Conservation (phyloP, 129 eudicot species). For the Pulicaria dysenterica region DNA sequence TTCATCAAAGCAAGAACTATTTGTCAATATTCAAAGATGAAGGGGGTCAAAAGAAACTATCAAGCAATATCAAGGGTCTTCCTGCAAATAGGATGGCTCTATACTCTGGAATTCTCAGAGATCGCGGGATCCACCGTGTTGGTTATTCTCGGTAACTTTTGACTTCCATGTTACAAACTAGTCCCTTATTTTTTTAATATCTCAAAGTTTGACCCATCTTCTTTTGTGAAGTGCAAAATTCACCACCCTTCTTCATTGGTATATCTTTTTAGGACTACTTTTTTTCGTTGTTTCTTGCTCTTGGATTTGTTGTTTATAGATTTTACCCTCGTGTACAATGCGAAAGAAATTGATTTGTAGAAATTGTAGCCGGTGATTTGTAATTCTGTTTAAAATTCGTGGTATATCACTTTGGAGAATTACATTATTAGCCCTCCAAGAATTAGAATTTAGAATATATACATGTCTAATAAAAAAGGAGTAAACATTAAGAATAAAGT, state of each 20-base stretch:
- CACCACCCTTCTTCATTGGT: conserved; percentile 18
- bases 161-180: neutral
- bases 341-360: conserved; percentile 17
- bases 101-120: conserved; percentile 76
- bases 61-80: conserved; percentile 37
- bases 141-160: conserved; percentile 52
- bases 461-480: too few relatives aligned
- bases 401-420: neutral
- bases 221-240: conserved; percentile 20
- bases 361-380: conserved; percentile 16
- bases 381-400: conserved; percentile 5
- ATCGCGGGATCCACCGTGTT: conserved; percentile 59
- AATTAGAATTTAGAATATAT: too few relatives aligned
- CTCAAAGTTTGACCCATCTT: conserved; percentile 25
- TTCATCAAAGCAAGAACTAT: conserved; percentile 10
- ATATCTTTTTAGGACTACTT: neutral
- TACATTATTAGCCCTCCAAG: too few relatives aligned
- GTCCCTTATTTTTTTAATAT: conserved; percentile 8
- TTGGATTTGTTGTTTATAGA: conserved; percentile 18
- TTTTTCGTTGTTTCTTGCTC: conserved; percentile 19
- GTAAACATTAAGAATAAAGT: too few relatives aligned
- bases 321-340: conserved; percentile 9
- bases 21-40: conserved; percentile 27
- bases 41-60: conserved; percentile 31
- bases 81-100: conserved; percentile 83